Evolutionary conservation across 768 basidiomycete genomes (phyloP).

Genomic region (Leccinum disarticulatum): DNA sequence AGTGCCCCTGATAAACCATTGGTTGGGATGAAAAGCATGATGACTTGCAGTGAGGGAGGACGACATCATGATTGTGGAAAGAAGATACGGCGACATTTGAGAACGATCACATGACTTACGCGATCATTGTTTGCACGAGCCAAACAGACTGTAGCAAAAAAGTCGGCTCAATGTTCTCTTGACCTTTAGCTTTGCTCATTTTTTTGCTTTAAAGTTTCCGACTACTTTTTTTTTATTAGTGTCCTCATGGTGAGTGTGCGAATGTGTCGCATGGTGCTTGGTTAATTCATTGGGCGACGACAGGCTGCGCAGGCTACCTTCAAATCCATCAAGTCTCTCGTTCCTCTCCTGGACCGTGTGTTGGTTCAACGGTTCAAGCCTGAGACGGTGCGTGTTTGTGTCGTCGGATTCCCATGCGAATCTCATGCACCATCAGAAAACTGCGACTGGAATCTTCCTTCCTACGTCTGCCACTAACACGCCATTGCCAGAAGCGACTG

Average conservation of each 20-base stretch:
- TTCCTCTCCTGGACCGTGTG: conserved; percentile 94
- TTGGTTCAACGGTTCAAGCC: conserved; percentile 97
- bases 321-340: conserved; percentile 88
- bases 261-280: background rate
- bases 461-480: conserved; percentile 83
- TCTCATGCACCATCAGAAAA: conserved; percentile 66
- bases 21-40: background rate
- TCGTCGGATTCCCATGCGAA: background rate
- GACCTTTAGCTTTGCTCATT: conserved; percentile 28
- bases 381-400: conserved; percentile 70
- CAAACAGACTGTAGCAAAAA: conserved; percentile 30
- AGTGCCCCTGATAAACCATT: background rate
- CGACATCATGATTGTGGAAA: background rate
- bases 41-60: background rate
- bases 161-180: conserved; percentile 9
- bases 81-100: background rate
- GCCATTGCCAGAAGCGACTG: conserved; percentile 96
- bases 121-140: conserved; percentile 24
- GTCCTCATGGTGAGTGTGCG: conserved; percentile 29
- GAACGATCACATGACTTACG: conserved; percentile 25
- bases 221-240: background rate
- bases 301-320: conserved; percentile 92
- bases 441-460: conserved; percentile 93
- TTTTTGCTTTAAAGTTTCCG: conserved; percentile 9
- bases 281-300: conserved; percentile 1